Evolutionary conservation across 108 stramenopile genomes (phyloP).

Genomic region (Cyclotella baltica): DNA sequence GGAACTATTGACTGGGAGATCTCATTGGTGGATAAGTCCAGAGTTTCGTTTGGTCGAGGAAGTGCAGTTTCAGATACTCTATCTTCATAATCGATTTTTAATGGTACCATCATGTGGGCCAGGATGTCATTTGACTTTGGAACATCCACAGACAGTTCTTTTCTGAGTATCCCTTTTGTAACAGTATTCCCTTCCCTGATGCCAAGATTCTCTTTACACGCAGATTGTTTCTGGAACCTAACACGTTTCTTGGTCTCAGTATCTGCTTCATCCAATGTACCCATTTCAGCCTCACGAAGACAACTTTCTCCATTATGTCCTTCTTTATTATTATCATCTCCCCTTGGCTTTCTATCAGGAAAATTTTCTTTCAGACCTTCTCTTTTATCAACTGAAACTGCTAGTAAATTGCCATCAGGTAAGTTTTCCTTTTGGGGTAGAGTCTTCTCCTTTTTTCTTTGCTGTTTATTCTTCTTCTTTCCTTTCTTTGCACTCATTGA

Average conservation of each 20-base stretch:
- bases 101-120: constrained; percentile 6
- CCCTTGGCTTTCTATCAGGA: no score
- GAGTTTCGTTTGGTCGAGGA: not conserved
- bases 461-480: not conserved
- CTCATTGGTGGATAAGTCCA: not conserved
- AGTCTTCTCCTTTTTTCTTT: not conserved
- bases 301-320: no score
- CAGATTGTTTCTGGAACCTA: not conserved
- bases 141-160: not conserved
- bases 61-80: constrained; percentile 41
- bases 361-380: no score
- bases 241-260: not conserved
- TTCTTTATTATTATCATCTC: no score
- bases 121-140: not conserved
- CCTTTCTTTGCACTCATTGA: not conserved
- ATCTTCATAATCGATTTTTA: constrained; percentile 36
- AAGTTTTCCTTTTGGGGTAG: not conserved
- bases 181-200: not conserved
- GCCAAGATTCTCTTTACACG: not conserved
- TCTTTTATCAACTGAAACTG: no score
- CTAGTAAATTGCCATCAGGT: not conserved
- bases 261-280: not conserved
- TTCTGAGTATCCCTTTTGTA: not conserved
- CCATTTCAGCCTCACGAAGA: no score
- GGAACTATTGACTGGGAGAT: not conserved